Percentiles rank a stretch among this genome's conserved stretches.
These are phyloP conservation scores for Cryphonectria carpinicola DNA, from an alignment of 2,329 filamentous ascomycete genomes.

Conservation along the genomic window DNA sequence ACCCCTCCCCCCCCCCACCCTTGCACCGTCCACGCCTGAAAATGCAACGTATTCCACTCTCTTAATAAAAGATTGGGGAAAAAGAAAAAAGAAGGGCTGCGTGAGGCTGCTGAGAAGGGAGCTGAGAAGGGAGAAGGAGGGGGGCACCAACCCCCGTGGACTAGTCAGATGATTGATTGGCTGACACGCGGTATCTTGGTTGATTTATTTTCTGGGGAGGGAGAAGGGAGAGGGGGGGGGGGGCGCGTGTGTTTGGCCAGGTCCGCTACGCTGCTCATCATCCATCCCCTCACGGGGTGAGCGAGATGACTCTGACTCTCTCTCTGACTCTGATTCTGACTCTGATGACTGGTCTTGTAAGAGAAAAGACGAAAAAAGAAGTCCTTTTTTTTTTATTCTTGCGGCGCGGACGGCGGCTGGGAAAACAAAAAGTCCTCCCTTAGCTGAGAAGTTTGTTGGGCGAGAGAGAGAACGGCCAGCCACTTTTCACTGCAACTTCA, in stretches of 20 bases:
- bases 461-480: not conserved
- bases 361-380: not conserved
- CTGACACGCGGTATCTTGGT: not conserved
- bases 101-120: not conserved
- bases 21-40: not conserved
- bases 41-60: not conserved
- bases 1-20: not conserved
- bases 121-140: not conserved
- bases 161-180: not conserved
- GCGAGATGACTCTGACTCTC: constrained; percentile 4
- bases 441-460: not conserved
- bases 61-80: not conserved
- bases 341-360: not conserved
- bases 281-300: not conserved
- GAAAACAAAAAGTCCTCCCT: not conserved
- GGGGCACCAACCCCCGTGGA: not conserved
- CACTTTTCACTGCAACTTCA: constrained; percentile 2
- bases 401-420: not conserved
- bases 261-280: not conserved
- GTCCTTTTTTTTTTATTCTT: no score
- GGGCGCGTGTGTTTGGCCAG: not conserved
- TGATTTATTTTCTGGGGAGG: not conserved
- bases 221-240: no score
- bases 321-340: not conserved
- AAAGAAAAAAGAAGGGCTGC: not conserved